Conservation (phyloP, 163 green algal species). For the Scenedesmus sp. region DNA sequence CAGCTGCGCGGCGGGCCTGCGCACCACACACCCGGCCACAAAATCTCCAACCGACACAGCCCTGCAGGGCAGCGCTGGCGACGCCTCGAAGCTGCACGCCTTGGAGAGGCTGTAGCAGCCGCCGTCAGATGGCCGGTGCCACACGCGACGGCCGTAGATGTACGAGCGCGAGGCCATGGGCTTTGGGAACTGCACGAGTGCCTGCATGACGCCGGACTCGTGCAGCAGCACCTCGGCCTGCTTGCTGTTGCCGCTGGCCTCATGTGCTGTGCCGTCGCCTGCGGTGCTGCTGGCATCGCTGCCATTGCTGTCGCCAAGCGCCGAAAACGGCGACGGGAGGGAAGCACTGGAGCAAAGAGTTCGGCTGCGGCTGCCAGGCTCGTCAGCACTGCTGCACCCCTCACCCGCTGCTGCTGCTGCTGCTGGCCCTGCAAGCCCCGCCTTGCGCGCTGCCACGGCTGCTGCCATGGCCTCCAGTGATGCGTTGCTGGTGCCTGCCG, state of each 20-base stretch:
- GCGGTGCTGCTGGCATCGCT: neutral
- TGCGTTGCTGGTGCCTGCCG: neutral
- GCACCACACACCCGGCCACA: slow-evolving; percentile 62
- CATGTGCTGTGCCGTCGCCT: neutral
- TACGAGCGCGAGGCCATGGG: slow-evolving; percentile 79
- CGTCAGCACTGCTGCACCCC: neutral
- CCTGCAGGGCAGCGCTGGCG: slow-evolving; percentile 50
- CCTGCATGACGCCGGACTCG: slow-evolving; percentile 62
- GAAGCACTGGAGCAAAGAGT: no score
- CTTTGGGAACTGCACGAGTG: slow-evolving; percentile 68
- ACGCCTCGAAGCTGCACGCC: slow-evolving; percentile 46
- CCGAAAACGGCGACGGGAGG: neutral
- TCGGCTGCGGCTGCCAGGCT: neutral
- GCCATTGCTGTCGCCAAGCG: neutral
- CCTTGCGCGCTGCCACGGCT: neutral
- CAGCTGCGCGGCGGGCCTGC: slow-evolving; percentile 1
- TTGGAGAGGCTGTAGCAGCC: slow-evolving; percentile 78
- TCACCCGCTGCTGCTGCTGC: neutral
- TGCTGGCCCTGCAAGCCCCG: neutral
- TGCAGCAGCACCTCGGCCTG: neutral
- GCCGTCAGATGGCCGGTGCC: slow-evolving; percentile 75
- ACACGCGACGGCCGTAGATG: slow-evolving; percentile 82
- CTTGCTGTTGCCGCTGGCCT: neutral
- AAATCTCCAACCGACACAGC: slow-evolving; percentile 68
- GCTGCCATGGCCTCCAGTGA: neutral